phyloP scores from a whole-genome alignment of 1,284 basidiomycete species.

The Puccinia horiana region DNA sequence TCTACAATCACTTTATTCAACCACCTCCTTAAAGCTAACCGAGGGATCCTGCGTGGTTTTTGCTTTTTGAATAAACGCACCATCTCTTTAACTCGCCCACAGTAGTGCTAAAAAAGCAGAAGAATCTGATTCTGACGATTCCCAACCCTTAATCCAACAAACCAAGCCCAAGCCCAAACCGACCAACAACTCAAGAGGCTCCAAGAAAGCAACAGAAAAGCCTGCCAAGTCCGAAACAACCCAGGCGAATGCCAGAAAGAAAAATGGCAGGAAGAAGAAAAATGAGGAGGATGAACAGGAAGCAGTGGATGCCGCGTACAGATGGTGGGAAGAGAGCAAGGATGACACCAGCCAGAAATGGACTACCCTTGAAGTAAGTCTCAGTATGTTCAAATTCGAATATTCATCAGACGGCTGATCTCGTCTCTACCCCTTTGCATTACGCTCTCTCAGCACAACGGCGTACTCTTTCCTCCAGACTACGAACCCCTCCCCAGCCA shows the following conservation, averaged over 20 bases:
- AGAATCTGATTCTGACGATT: conserved; percentile 23
- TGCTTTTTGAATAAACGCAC: not conserved
- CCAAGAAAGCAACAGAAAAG: not conserved
- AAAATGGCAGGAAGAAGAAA: not conserved
- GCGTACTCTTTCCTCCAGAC: conserved; percentile 92
- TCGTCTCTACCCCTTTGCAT: conserved; percentile 56
- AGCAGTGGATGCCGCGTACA: conserved; percentile 60
- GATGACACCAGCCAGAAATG: conserved; percentile 52
- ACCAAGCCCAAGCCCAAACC: not conserved
- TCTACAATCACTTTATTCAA: not conserved
- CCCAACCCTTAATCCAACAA: not conserved
- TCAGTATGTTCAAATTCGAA: conserved; percentile 57
- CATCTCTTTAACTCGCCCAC: not conserved
- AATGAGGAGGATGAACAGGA: not conserved
- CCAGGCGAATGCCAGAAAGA: not conserved
- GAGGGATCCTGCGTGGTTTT: too few species aligned
- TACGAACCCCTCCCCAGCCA: conserved; percentile 81
- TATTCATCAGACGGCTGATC: conserved; percentile 66
- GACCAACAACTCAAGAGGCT: not conserved
- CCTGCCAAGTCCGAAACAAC: not conserved
- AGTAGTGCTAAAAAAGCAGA: not conserved
- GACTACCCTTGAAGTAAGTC: conserved; percentile 9
- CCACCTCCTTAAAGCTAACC: too few species aligned
- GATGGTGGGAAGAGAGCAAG: conserved; percentile 78
- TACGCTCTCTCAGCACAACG: conserved; percentile 81